Base-by-base conservation (phyloP, 1,284 basidiomycete species). In the Boletus smithii region DNA sequence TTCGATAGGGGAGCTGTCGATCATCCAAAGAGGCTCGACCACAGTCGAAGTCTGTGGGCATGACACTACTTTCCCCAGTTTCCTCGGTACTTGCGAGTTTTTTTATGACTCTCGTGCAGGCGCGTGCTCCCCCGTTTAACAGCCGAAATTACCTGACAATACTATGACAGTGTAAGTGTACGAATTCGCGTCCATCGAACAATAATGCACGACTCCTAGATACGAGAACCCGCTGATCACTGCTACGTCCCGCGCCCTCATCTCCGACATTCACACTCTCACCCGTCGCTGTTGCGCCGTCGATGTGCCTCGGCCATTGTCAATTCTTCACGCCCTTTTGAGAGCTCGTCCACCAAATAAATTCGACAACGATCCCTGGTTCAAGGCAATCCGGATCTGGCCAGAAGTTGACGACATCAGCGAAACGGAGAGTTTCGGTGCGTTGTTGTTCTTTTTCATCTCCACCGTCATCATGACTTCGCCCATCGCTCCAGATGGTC, bases 181-280 rank as follows among this genome's bases (percentile, higher is more conserved):
- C 36, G 39, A 37, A 31, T 8, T 30, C 11, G 22, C 23, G 17
- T 30, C 23, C 42, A 20, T 31, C 24, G 27, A 42, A 23, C 30
- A 48, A 55, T 56, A 10, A 53, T 44, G 10, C 46, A 34, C 23
- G 27, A 20, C 29, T 36, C 18, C 39, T 54, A 81, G 80, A 51
- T 88, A 88, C 58, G 85, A 88, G 65, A 88, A 88, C 58, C 86
- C 85, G 5, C 62, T 85, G 52, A 60, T 88, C 29, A 88, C 84
- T 23, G 84, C 85, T 35, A 84, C 79, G 2, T 85, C 85, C 23
- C 79, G 83, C 38, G 73, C 77, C 31, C 70, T 85, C 40, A 85
- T 88, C 50, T 72, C 79, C 38, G 83, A 88, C 57, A 81, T 88
- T 14, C 77, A 85, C 56, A 62, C 72, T 26, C 70, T 87, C 44